Conservation (phyloP, 306 rosid species). For the Echinosophora koreensis region DNA sequence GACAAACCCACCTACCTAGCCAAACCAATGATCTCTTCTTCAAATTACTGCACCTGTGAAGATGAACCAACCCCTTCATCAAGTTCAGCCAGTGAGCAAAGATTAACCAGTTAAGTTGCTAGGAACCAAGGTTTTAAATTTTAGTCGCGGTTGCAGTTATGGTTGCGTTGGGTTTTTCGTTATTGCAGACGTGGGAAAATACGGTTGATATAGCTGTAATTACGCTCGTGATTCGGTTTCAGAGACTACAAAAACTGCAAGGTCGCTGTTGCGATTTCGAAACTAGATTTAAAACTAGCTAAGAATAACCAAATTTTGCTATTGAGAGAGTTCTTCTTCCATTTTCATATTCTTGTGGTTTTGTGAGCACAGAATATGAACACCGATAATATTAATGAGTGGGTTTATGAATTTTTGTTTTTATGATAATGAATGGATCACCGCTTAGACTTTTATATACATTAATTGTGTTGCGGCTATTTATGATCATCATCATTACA, state of each 20-base stretch:
- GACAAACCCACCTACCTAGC: conserved; percentile 53
- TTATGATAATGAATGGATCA: conserved; percentile 18
- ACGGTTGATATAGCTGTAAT: no score
- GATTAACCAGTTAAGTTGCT: conserved; percentile 14
- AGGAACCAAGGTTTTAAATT: no score
- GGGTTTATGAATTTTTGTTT: conserved; percentile 26
- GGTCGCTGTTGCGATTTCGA: no score
- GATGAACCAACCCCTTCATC: conserved; percentile 32
- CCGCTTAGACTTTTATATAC: background rate
- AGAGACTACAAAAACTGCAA: no score
- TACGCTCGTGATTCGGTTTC: no score
- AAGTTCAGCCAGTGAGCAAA: conserved; percentile 13
- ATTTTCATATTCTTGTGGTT: conserved; percentile 51
- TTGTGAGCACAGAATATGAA: conserved; percentile 56
- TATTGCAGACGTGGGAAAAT: no score
- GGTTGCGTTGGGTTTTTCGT: no score
- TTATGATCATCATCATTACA: background rate
- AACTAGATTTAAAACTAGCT: background rate
- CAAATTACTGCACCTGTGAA: conserved; percentile 45
- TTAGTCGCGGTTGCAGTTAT: no score
- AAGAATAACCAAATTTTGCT: conserved; percentile 42
- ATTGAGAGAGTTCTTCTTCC: background rate
- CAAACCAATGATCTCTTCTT: conserved; percentile 45
- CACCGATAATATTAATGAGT: conserved; percentile 35
- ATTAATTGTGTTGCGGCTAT: conserved; percentile 8